A percentile compares a stretch with the other conserved stretches of the same genome.
Evolutionary conservation across 2,329 filamentous ascomycete genomes (phyloP).

Genomic region (Paecilomyces sp.): DNA sequence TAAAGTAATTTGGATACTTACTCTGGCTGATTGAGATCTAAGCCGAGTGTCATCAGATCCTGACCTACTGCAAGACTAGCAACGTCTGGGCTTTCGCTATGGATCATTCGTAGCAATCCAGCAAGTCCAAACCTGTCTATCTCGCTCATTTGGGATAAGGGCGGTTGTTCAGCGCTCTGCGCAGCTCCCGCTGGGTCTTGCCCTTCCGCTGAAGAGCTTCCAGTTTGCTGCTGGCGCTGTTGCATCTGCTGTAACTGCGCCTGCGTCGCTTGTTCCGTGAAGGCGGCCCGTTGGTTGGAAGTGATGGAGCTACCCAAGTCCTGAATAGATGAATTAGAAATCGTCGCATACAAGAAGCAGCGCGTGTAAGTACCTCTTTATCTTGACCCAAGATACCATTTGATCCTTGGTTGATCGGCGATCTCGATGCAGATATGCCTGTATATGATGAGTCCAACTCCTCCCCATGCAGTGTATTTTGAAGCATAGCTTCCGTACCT

Average conservation of each 20-base stretch:
- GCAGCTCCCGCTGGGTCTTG: conserved; percentile 26
- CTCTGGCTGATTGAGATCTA: conserved; percentile 58
- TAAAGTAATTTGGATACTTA: conserved; percentile 28
- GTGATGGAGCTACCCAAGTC: background rate
- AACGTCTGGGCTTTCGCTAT: conserved; percentile 46
- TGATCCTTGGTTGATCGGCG: conserved; percentile 34
- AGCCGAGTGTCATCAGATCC: conserved; percentile 55
- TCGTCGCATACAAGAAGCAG: conserved; percentile 3
- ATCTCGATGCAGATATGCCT: conserved; percentile 33
- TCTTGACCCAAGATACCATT: conserved; percentile 38
- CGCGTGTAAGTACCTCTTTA: conserved; percentile 27
- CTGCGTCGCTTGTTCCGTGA: conserved; percentile 24
- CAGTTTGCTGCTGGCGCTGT: conserved; percentile 26
- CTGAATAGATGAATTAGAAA: background rate
- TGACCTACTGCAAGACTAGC: conserved; percentile 54
- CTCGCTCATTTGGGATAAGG: conserved; percentile 52
- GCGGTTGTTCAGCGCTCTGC: conserved; percentile 30
- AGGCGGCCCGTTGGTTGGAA: conserved; percentile 24
- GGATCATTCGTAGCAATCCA: conserved; percentile 53
- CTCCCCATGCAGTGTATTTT: background rate
- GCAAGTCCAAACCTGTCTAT: conserved; percentile 54
- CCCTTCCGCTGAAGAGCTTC: conserved; percentile 18
- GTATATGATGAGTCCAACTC: conserved; percentile 1
- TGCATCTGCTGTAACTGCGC: conserved; percentile 20
- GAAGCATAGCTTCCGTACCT: conserved; percentile 21